These are phyloP conservation scores for Dictyophora rubrovolvata DNA, from an alignment of 768 basidiomycete genomes.

Conservation along the genomic window DNA sequence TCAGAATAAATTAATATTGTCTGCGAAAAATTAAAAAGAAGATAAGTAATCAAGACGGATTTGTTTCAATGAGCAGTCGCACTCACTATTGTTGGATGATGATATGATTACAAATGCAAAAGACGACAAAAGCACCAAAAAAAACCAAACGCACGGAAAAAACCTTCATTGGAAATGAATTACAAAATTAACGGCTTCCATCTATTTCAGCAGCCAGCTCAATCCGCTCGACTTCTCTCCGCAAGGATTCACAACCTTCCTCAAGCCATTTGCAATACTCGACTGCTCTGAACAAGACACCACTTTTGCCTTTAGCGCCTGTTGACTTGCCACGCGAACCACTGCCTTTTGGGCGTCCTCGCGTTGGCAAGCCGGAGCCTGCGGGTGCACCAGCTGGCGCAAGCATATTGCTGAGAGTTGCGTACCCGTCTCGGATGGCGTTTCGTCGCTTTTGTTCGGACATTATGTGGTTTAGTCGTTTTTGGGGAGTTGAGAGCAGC, in stretches of 20 bases:
- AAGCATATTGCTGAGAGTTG: constrained; percentile 72
- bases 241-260: constrained; percentile 63
- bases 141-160: background rate
- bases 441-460: constrained; percentile 91
- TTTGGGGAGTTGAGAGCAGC: constrained; percentile 74
- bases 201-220: constrained; percentile 56
- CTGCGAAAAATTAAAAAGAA: too few relatives aligned
- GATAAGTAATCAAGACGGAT: too few relatives aligned
- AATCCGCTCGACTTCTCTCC: constrained; percentile 53
- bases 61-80: too few relatives aligned
- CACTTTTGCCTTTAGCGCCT: constrained; percentile 79
- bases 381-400: constrained; percentile 67
- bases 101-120: too few relatives aligned
- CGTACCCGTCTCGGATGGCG: constrained; percentile 83
- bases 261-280: constrained; percentile 85
- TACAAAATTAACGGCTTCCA: background rate
- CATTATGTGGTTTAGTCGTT: constrained; percentile 87
- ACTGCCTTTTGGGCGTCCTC: constrained; percentile 74
- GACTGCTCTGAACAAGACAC: constrained; percentile 76
- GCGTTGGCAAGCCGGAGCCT: constrained; percentile 58
- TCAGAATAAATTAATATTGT: too few relatives aligned
- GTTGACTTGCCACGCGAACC: constrained; percentile 34
- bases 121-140: too few relatives aligned
- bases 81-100: too few relatives aligned
- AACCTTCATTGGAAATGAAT: background rate